These are phyloP conservation scores for Byssothecium circinans DNA, from an alignment of 2,329 filamentous ascomycete species.

Conservation along the genomic window DNA sequence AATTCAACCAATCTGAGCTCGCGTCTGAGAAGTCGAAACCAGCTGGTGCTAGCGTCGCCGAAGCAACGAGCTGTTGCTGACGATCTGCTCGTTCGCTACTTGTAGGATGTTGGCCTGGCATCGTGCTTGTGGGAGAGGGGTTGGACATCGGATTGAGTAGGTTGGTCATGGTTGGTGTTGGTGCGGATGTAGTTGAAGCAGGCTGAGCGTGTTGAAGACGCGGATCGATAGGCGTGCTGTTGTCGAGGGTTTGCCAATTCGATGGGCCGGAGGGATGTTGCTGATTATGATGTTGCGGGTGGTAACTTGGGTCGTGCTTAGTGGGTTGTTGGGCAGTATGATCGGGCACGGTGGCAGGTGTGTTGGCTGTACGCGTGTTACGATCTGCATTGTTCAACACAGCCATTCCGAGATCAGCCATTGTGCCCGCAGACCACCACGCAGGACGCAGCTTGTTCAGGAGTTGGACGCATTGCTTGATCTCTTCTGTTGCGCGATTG, in stretches of 20 bases:
- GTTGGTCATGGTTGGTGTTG: conserved; percentile 30
- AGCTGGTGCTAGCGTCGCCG: conserved; percentile 8
- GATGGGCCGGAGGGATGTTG: conserved; percentile 10
- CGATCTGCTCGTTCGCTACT: conserved; percentile 35
- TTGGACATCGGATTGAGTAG: conserved; percentile 33
- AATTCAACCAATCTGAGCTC: conserved; percentile 44
- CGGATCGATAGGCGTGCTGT: conserved; percentile 33
- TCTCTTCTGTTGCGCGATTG: conserved; percentile 50
- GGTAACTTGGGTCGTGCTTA: conserved; percentile 25
- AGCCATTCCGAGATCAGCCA: conserved; percentile 46
- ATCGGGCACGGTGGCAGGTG: conserved; percentile 33
- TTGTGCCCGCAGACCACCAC: conserved; percentile 52
- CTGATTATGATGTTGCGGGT: conserved; percentile 13
- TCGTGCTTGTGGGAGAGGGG: conserved; percentile 12
- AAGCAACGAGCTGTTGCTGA: not conserved
- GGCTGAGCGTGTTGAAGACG: conserved; percentile 27
- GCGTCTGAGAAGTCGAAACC: conserved; percentile 38
- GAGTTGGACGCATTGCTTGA: conserved; percentile 48
- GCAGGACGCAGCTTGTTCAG: conserved; percentile 48
- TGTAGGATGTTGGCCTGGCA: conserved; percentile 41
- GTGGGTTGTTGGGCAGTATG: not conserved
- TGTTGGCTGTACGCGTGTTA: conserved; percentile 39
- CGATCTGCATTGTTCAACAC: conserved; percentile 45
- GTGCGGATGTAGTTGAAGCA: conserved; percentile 4
- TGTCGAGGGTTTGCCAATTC: conserved; percentile 22